These are phyloP conservation scores for Annona cherimola DNA, from an alignment of 164 flowering plant genomes.

Conservation along the genomic window DNA sequence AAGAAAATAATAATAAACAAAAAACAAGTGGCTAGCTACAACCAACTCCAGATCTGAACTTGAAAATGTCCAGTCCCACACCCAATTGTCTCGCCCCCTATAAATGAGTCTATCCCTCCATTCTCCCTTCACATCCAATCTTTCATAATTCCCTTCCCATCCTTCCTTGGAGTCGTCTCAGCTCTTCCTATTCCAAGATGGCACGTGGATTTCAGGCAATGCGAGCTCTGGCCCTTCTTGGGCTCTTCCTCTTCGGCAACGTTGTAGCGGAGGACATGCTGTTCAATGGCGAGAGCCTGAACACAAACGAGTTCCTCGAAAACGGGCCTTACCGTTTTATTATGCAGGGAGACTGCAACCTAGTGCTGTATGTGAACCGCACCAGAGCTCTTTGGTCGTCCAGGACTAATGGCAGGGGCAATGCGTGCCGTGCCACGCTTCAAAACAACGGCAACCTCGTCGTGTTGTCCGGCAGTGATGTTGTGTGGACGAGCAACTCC, in stretches of 20 bases:
- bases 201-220: neutral
- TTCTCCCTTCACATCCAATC: neutral
- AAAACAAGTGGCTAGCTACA: too few relatives aligned
- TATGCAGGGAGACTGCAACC: slow-evolving; percentile 19
- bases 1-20: too few relatives aligned
- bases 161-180: neutral
- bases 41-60: neutral
- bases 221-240: neutral
- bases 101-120: neutral
- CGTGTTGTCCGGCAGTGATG: slow-evolving; percentile 6
- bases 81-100: too few relatives aligned
- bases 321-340: slow-evolving; percentile 18
- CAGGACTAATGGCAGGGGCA: slow-evolving; percentile 13
- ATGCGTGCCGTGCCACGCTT: slow-evolving; percentile 8
- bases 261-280: slow-evolving; percentile 15
- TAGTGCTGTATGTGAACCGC: slow-evolving; percentile 17
- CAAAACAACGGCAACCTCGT: slow-evolving; percentile 17
- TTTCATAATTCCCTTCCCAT: too few relatives aligned
- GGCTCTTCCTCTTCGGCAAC: slow-evolving; percentile 3
- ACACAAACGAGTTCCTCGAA: slow-evolving; percentile 9
- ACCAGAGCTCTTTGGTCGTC: slow-evolving; percentile 14
- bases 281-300: slow-evolving; percentile 12
- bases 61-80: neutral
- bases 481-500: slow-evolving; percentile 15
- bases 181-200: too few relatives aligned